A percentile compares a stretch with the other conserved stretches of the same genome.
phyloP scores from a whole-genome alignment of 495 filamentous ascomycete genomes.

The Parachaetomium inaequale region DNA sequence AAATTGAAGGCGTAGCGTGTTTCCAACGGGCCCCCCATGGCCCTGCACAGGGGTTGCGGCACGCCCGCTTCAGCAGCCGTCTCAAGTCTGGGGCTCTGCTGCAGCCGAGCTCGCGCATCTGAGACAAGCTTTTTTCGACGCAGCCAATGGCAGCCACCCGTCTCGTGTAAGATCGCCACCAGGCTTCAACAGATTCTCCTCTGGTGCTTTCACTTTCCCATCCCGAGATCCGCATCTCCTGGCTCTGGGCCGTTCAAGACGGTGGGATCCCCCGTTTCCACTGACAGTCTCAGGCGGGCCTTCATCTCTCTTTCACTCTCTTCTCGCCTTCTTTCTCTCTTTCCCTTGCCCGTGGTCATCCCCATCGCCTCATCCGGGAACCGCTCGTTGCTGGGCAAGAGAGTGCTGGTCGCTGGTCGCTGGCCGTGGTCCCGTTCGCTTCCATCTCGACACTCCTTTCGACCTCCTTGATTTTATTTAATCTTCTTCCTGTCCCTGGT shows the following conservation, averaged over 20 bases:
- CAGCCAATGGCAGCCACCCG: constrained; percentile 19
- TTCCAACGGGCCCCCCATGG: neutral
- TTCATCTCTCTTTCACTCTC: neutral
- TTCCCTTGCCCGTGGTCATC: neutral
- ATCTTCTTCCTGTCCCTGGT: constrained; percentile 15
- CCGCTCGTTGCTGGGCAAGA: constrained; percentile 11
- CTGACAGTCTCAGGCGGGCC: constrained; percentile 2
- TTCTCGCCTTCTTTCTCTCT: constrained; percentile 3
- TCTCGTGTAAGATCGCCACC: constrained; percentile 23
- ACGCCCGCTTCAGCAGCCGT: constrained; percentile 21
- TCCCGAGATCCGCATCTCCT: constrained; percentile 5
- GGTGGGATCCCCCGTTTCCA: constrained; percentile 3
- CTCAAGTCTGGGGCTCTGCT: constrained; percentile 28
- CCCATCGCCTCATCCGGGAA: constrained; percentile 2
- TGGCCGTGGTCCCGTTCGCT: constrained; percentile 15
- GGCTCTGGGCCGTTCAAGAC: neutral
- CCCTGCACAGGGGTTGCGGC: constrained; percentile 1
- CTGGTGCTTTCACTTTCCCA: neutral
- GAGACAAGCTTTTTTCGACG: constrained; percentile 23
- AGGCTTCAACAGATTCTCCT: neutral
- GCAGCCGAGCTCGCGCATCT: constrained; percentile 12
- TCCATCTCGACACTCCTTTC: constrained; percentile 7
- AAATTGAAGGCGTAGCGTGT: neutral
- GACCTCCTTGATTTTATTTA: neutral
- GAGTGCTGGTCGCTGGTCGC: constrained; percentile 26